Evolutionary conservation across 352 stramenopile species (phyloP), one percentile per base, ranked within the genome.

Genomic region (Phytophthora parvispora): DNA sequence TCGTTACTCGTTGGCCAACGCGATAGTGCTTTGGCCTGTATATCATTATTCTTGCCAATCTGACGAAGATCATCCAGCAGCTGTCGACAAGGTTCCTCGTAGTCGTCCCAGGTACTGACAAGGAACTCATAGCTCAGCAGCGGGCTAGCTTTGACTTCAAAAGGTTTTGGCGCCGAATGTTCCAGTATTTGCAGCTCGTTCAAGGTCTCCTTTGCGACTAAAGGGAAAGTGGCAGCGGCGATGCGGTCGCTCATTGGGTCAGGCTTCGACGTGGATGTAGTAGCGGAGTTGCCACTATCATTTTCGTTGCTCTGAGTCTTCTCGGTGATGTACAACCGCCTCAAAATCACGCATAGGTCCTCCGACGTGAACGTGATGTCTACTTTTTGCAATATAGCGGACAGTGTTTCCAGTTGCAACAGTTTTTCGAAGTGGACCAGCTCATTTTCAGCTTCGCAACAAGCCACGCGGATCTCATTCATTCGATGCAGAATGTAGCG

Each of bases 401-500:
- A 61, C 12, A 93, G 64, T 10, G 58, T 75, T 32, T 94, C 87
- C 10, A 95, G 45, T 4, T 84, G 79, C 8, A 89, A 24, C 18
- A 87, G 75, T 15, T 75, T 25, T 16, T 87, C 83, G 55, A 92
- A 89, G 1, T 83, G 78, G 0, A 57, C 43, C 42, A 93, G 74
- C 13, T 93, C 84, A 27, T 87, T 81, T 28, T 92, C 78, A 29
- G 87, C 77, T 16, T 65, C 69, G 58, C 75, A 89, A 51, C 84
- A 93, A 13, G 83, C 73, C 16, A 91, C 75, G 6, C 81, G 80
- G 3, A 96, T 60, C 31, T 93, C 85, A 60, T 91, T 86, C 51
- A 96, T 81, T 12, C 84, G 80, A n/a, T 83, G 61, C 20, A 90
- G 69, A 15, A 94, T 72, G 57, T 94, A 94, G 3, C 73, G 76